Conservation (phyloP, 2,329 filamentous ascomycete species). For the Leptosphaerulina australis region DNA sequence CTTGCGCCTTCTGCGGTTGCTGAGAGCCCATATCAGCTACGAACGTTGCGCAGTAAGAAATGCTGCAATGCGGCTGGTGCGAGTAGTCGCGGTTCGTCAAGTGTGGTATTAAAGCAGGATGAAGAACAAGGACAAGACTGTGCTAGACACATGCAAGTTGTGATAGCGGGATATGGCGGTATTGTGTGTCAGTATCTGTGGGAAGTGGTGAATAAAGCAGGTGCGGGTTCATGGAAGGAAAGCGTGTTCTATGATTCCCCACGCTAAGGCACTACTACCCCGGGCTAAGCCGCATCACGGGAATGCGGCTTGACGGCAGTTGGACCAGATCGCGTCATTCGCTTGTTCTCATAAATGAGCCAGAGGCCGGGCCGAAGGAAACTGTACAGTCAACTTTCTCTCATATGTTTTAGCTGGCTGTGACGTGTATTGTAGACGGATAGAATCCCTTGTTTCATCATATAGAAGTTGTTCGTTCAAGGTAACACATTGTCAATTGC, state of each 20-base stretch:
- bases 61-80: conserved; percentile 5
- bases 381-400: background rate
- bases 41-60: conserved; percentile 8
- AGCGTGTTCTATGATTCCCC: conserved; percentile 11
- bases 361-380: conserved; percentile 8
- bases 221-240: conserved; percentile 11
- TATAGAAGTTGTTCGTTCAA: conserved; percentile 1
- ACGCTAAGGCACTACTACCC: conserved; percentile 10
- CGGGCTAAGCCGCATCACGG: conserved; percentile 7
- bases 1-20: conserved; percentile 31
- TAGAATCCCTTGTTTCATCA: conserved; percentile 6
- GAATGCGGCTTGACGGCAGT: conserved; percentile 14
- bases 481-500: conserved; percentile 4
- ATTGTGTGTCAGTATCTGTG: background rate
- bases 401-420: conserved; percentile 7
- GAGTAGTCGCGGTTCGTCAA: background rate
- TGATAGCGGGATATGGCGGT: background rate
- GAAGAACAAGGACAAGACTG: background rate
- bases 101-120: background rate
- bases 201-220: background rate
- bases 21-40: conserved; percentile 33
- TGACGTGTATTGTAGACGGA: conserved; percentile 4
- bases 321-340: conserved; percentile 19
- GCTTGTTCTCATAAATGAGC: conserved; percentile 8
- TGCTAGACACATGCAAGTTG: background rate